phyloP scores from a whole-genome alignment of 805 yeast species.

The Metschnikowia baotianmanensis region DNA sequence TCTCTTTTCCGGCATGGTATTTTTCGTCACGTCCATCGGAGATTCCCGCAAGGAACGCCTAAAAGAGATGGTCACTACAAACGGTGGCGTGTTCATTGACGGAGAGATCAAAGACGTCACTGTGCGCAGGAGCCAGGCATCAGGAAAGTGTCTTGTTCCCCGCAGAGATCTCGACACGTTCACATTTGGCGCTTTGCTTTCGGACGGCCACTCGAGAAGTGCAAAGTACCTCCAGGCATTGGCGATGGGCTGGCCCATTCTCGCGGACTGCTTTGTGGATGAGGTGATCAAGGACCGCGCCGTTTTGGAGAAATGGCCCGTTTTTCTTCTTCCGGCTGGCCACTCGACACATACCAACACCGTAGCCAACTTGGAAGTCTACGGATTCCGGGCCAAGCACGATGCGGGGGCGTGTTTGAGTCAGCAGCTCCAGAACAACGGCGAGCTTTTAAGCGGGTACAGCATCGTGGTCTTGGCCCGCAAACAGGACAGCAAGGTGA shows the following conservation, averaged over 20 bases:
- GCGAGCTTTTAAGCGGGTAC: conserved; percentile 29
- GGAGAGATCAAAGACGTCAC: conserved; percentile 34
- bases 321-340: conserved; percentile 72
- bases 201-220: conserved; percentile 59
- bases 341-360: conserved; percentile 47
- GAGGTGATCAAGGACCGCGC: conserved; percentile 41
- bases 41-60: conserved; percentile 33
- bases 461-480: conserved; percentile 37
- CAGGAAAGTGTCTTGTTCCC: conserved; percentile 7
- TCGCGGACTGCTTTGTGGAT: conserved; percentile 55
- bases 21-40: conserved; percentile 38
- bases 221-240: conserved; percentile 74
- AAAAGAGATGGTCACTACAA: conserved; percentile 30
- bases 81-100: conserved; percentile 44
- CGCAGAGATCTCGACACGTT: conserved; percentile 5
- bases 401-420: conserved; percentile 27
- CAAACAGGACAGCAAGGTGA: conserved; percentile 27
- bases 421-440: conserved; percentile 44
- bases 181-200: conserved; percentile 62
- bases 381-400: conserved; percentile 39
- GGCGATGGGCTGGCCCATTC: conserved; percentile 83
- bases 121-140: conserved; percentile 13
- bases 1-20: conserved; percentile 22
- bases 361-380: conserved; percentile 50
- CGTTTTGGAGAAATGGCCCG: conserved; percentile 41